These are phyloP conservation scores for Dothideomycetes sp. DNA, from an alignment of 2,329 filamentous ascomycete species.

Conservation along the genomic window DNA sequence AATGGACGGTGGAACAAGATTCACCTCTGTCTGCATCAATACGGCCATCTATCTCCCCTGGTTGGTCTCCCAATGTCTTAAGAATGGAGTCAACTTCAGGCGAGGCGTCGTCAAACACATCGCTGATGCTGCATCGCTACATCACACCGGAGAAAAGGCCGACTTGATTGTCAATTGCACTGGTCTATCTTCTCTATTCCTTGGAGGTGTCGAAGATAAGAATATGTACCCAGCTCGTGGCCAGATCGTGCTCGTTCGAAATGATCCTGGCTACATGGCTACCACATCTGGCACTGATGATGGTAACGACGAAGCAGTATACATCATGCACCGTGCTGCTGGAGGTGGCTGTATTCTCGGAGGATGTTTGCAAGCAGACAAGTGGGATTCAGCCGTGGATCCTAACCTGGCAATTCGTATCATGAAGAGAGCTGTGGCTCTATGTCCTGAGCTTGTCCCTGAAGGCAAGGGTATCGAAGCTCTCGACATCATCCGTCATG, in stretches of 20 bases:
- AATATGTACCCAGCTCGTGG: conserved; percentile 68
- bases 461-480: conserved; percentile 60
- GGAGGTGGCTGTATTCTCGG: conserved; percentile 78
- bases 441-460: conserved; percentile 53
- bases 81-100: conserved; percentile 53
- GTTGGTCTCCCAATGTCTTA: conserved; percentile 70
- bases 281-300: conserved; percentile 65
- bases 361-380: conserved; percentile 71
- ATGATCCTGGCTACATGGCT: conserved; percentile 63
- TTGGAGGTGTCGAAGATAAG: conserved; percentile 73
- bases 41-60: conserved; percentile 79
- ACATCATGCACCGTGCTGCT: conserved; percentile 72
- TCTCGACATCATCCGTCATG: conserved; percentile 68
- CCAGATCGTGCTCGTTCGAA: conserved; percentile 75
- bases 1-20: conserved; percentile 63
- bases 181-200: conserved; percentile 61
- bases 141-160: conserved; percentile 49
- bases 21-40: conserved; percentile 86
- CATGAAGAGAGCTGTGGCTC: conserved; percentile 64
- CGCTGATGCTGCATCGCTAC: conserved; percentile 53
- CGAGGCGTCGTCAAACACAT: conserved; percentile 52
- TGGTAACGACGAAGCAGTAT: conserved; percentile 60
- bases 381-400: conserved; percentile 72
- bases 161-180: conserved; percentile 78
- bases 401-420: conserved; percentile 72